Evolutionary conservation across 192 early-diverging fungal genomes (phyloP).

Genomic region (Spinellus fusiger): DNA sequence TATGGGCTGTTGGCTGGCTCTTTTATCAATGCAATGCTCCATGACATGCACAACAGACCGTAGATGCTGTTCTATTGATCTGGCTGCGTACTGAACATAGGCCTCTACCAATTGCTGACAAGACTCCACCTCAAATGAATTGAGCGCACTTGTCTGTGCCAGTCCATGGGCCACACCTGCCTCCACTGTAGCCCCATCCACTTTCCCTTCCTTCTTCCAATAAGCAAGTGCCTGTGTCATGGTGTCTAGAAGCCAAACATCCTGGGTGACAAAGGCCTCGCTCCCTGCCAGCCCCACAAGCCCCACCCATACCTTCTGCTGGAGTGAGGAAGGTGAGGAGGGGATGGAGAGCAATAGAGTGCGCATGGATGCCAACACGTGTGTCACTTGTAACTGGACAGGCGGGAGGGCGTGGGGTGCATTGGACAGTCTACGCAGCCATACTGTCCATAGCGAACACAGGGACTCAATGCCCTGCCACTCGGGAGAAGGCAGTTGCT

Average conservation of each 20-base stretch:
- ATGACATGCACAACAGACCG: slow-evolving; percentile 10
- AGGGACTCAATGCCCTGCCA: not conserved
- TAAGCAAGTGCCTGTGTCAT: slow-evolving; percentile 6
- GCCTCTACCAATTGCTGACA: slow-evolving; percentile 4
- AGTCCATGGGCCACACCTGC: slow-evolving; percentile 26
- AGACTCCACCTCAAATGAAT: slow-evolving; percentile 14
- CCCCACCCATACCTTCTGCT: slow-evolving; percentile 22
- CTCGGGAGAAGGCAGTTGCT: not conserved
- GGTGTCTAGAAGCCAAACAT: not conserved
- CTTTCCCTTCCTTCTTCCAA: not conserved
- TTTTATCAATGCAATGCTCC: slow-evolving; percentile 20
- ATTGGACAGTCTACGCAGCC: slow-evolving; percentile 20
- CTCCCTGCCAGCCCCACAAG: slow-evolving; percentile 12
- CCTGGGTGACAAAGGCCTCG: not conserved
- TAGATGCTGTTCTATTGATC: not conserved
- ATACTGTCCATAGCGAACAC: slow-evolving; percentile 5
- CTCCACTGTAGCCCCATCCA: slow-evolving; percentile 14
- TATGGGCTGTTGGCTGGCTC: slow-evolving; percentile 10
- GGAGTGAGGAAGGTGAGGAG: not conserved
- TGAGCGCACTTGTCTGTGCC: slow-evolving; percentile 9
- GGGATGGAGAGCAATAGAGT: not conserved
- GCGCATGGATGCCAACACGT: slow-evolving; percentile 2
- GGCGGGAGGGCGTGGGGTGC: not conserved
- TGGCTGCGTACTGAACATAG: not conserved
- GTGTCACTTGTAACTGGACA: not conserved